Percentiles rank a stretch among this genome's conserved stretches.
phyloP scores from a whole-genome alignment of 345 rosid species.

The Lepidium aucheri region DNA sequence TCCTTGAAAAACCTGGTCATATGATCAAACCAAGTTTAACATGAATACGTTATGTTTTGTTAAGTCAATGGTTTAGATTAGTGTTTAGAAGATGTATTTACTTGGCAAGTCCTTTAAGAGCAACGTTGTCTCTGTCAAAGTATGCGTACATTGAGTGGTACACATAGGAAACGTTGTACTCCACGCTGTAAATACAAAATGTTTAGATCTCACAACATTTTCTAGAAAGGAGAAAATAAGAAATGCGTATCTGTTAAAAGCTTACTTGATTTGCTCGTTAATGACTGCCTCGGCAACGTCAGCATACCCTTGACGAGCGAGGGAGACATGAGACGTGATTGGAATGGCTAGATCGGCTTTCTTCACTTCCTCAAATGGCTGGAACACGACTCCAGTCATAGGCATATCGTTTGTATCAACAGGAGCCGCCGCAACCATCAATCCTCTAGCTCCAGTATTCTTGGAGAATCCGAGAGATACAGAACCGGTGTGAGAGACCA shows the following conservation, averaged over 20 bases:
- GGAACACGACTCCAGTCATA: slow-evolving; percentile 56
- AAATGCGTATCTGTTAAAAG: too few relatives aligned
- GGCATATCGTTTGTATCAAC: slow-evolving; percentile 18
- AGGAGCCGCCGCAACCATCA: slow-evolving; percentile 28
- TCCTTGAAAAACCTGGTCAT: slow-evolving; percentile 67
- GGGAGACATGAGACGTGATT: slow-evolving; percentile 37
- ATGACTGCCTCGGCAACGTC: slow-evolving; percentile 52
- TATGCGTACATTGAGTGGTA: slow-evolving; percentile 83
- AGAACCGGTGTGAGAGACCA: slow-evolving; percentile 9
- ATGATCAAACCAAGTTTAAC: not conserved
- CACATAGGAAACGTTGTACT: slow-evolving; percentile 66
- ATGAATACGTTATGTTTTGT: not conserved
- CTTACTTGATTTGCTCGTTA: slow-evolving; percentile 90
- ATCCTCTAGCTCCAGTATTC: not conserved
- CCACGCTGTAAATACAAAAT: slow-evolving; percentile 45
- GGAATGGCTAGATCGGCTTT: slow-evolving; percentile 49
- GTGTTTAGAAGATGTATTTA: slow-evolving; percentile 17
- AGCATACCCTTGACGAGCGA: slow-evolving; percentile 55
- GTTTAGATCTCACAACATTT: not conserved
- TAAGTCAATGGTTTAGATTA: not conserved
- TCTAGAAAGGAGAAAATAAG: not conserved
- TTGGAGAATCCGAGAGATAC: not conserved
- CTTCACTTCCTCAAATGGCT: slow-evolving; percentile 79
- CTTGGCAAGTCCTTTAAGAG: slow-evolving; percentile 70
- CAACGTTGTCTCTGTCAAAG: slow-evolving; percentile 79